Conservation (phyloP, 768 basidiomycete genomes). For the Russula ochroleuca region DNA sequence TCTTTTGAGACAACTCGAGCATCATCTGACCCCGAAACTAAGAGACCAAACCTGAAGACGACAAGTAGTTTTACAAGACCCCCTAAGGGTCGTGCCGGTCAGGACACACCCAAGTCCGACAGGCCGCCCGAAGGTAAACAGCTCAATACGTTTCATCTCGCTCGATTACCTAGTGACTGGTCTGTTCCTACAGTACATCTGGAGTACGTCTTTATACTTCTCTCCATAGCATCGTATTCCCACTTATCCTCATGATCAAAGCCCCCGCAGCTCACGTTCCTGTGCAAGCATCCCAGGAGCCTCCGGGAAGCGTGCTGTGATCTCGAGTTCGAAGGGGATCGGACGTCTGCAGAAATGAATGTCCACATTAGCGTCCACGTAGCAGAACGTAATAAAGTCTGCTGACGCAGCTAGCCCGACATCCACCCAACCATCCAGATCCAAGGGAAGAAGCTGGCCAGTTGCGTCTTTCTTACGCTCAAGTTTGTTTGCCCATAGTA, state of each 20-base stretch:
- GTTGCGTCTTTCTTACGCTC: neutral
- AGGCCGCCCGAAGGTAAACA: no score
- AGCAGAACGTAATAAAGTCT: neutral
- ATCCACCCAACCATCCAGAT: slow-evolving; percentile 5
- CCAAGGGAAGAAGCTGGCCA: neutral
- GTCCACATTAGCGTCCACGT: neutral
- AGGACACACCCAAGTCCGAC: no score
- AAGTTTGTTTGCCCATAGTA: slow-evolving; percentile 31
- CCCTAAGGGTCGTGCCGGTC: no score
- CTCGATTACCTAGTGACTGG: no score
- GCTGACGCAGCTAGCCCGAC: slow-evolving; percentile 8
- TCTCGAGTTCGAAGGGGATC: neutral
- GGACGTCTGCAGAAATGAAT: neutral
- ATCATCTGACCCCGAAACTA: no score
- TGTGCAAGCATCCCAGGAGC: neutral
- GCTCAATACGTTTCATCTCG: no score
- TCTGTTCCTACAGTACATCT: no score
- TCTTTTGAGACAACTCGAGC: no score
- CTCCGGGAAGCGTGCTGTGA: neutral
- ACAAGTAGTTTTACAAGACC: no score
- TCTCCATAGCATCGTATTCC: no score
- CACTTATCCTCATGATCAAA: neutral
- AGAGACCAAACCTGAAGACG: no score
- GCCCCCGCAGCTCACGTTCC: neutral
- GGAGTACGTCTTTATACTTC: no score